Evolutionary conservation across 2,329 filamentous ascomycete species (phyloP).

Genomic region (Beauveria medogensis): DNA sequence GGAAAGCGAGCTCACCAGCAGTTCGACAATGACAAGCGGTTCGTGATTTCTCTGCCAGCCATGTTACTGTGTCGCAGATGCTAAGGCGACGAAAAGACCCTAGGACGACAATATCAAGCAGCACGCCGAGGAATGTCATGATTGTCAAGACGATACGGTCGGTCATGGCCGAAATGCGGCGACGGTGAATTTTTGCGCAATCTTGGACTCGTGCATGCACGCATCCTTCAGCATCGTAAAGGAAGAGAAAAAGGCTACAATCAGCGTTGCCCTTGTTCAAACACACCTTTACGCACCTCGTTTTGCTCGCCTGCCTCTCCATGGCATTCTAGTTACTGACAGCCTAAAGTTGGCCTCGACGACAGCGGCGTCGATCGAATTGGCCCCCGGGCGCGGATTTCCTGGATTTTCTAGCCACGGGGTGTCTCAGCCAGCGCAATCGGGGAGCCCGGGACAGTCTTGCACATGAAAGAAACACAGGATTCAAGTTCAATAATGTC

Average conservation of each 20-base stretch:
- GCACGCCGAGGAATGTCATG: slow-evolving; percentile 21
- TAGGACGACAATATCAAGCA: not conserved
- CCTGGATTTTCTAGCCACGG: not conserved
- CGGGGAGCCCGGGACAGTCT: not conserved
- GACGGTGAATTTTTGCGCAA: not conserved
- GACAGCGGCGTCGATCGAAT: not conserved
- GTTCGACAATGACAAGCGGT: not conserved
- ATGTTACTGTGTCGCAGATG: not conserved
- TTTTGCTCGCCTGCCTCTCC: too few species aligned
- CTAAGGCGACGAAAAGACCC: not conserved
- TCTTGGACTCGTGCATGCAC: not conserved
- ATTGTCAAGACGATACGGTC: slow-evolving; percentile 24
- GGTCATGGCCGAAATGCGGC: slow-evolving; percentile 20
- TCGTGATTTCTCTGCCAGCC: not conserved
- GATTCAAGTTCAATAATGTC: too few species aligned
- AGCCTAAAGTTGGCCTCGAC: not conserved
- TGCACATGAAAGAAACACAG: too few species aligned
- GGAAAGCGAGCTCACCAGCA: not conserved
- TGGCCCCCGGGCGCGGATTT: not conserved
- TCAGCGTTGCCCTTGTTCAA: too few species aligned
- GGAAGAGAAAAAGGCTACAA: too few species aligned
- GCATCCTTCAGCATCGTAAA: not conserved
- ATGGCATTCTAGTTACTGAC: too few species aligned
- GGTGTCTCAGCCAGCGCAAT: not conserved
- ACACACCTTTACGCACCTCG: too few species aligned